Evolutionary conservation across 257 asterid species (phyloP), one percentile per base, ranked within the genome.

Genomic region (Solanum ahanhuiri): DNA sequence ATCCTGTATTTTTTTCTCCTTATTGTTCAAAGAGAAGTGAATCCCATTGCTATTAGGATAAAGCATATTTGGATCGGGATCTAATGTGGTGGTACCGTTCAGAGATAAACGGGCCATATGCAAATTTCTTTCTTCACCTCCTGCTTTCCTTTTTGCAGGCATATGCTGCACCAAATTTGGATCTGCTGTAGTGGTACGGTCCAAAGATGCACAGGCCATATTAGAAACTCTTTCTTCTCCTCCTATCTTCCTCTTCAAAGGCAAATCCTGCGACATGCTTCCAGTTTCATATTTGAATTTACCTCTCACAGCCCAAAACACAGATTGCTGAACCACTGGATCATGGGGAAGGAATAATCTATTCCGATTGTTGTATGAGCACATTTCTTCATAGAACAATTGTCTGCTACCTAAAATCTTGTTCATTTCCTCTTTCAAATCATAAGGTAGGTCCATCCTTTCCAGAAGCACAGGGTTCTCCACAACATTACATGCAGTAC

Each of bases 341-440:
- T 93, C 94, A 33, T 86, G 89, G 66, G 92, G 92, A 33, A 92
- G 91, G 83, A 41, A 85, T 15, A 64, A 75, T 33, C 87, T 43
- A 37, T 88, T 88, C 87, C 88, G 82, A 66, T 90, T 86, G 81
- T 91, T 90, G 84, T 87, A 92, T 2, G 95, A 92, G 85, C 88
- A 85, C 93, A 94, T 89, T 85, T 93, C 93, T 70, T 12, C 63
- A 71, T 88, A 93, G 83, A 85, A 90, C 86, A 94, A 84, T 10
- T 93, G 98, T 75, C 86, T 90, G 37, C 90, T 90, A 15, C 90
- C 28, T 67, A 93, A 43, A 54, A 93, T 84, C 91, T 76, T 94
- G 83, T 66, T 86, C 15, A 88, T 87, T 83, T 93, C 92, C 20
- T 84, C 89, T 22, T 89, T 92, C 12, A 71, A 73, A 86, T 87